These are phyloP conservation scores for Solanum corneliomulleri DNA, from an alignment of 257 asterid genomes.

Conservation along the genomic window DNA sequence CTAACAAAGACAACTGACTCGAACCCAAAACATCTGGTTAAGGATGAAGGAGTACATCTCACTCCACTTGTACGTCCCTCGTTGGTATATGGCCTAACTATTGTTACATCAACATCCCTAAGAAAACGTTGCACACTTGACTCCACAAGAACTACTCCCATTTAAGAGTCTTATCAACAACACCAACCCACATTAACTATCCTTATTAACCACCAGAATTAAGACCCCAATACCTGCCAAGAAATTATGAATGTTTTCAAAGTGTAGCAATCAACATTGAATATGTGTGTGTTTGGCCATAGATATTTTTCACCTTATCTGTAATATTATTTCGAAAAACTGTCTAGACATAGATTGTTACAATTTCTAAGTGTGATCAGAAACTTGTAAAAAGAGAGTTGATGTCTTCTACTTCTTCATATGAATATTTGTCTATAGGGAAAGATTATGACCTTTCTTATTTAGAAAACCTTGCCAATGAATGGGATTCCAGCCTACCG, in stretches of 20 bases:
- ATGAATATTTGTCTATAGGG: background rate
- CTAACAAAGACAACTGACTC: background rate
- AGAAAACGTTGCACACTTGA: background rate
- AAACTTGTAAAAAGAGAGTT: background rate
- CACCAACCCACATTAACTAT: background rate
- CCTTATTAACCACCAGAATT: background rate
- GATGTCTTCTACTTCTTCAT: background rate
- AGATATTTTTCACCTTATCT: background rate
- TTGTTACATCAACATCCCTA: background rate
- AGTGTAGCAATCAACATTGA: background rate
- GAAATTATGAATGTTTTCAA: background rate
- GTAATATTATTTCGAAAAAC: background rate
- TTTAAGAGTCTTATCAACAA: background rate
- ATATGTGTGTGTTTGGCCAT: background rate
- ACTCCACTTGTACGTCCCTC: background rate
- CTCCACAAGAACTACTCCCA: background rate
- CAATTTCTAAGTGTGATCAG: background rate
- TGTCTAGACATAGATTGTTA: background rate
- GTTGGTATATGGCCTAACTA: background rate
- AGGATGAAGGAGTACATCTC: background rate
- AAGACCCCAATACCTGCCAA: background rate
- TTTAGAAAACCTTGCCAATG: background rate
- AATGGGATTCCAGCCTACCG: background rate
- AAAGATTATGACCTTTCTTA: background rate
- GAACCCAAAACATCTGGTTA: background rate